These are phyloP conservation scores for Podospora conica DNA, from an alignment of 495 filamentous ascomycete genomes.

Conservation along the genomic window DNA sequence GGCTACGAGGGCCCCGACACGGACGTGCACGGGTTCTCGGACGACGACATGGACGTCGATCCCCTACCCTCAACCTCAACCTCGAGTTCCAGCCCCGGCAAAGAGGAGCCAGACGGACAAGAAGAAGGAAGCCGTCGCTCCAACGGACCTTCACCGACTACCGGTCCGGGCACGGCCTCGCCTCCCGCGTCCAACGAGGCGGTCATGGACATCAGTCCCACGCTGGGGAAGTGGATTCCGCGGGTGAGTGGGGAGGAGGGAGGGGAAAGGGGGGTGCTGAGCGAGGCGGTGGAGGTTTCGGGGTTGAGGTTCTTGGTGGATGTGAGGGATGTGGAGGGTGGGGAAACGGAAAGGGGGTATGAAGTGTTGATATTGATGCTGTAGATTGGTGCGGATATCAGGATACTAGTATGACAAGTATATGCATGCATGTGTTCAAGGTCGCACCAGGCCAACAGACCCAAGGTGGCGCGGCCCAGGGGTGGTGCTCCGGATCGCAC, in stretches of 20 bases:
- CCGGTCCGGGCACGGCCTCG: neutral
- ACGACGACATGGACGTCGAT: conserved; percentile 10
- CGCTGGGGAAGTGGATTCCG: conserved; percentile 21
- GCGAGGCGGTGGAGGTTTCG: conserved; percentile 6
- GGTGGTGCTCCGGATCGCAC: too few species aligned
- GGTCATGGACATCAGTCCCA: conserved; percentile 22
- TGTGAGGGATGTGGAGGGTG: neutral
- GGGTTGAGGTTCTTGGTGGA: conserved; percentile 27
- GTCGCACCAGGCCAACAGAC: too few species aligned
- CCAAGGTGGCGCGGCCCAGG: too few species aligned
- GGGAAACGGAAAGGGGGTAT: neutral
- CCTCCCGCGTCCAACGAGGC: conserved; percentile 21
- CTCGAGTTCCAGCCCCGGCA: neutral
- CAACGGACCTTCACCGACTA: neutral
- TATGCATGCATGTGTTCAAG: too few species aligned
- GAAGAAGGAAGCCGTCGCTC: too few species aligned
- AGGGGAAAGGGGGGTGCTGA: neutral
- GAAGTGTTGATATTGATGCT: conserved; percentile 16
- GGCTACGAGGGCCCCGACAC: neutral
- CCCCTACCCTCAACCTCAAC: too few species aligned
- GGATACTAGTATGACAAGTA: too few species aligned
- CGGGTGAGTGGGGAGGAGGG: neutral
- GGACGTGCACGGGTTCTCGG: neutral
- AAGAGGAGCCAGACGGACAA: too few species aligned
- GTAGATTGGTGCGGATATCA: too few species aligned